These are phyloP conservation scores for Phytophthora vignae DNA, from an alignment of 352 stramenopile genomes.

Conservation along the genomic window DNA sequence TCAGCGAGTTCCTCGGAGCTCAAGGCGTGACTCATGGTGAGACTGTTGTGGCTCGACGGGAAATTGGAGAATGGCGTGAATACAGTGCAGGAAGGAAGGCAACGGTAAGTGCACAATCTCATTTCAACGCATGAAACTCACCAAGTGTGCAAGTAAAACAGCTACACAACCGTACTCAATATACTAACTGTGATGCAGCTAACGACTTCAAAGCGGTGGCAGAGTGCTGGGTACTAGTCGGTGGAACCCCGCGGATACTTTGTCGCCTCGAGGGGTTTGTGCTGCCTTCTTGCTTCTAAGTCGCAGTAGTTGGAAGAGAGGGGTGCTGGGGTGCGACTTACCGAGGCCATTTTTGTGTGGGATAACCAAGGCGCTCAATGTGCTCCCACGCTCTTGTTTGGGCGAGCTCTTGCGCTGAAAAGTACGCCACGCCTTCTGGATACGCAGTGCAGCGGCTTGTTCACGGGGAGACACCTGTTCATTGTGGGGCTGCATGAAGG, in stretches of 20 bases:
- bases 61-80: slow-evolving; percentile 4
- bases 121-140: slow-evolving; percentile 15
- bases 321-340: not conserved
- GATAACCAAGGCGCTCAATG: not conserved
- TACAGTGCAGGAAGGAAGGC: not conserved
- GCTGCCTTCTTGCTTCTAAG: slow-evolving; percentile 1
- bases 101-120: slow-evolving; percentile 12
- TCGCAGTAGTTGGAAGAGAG: slow-evolving; percentile 17
- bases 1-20: slow-evolving; percentile 88
- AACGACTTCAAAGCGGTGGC: slow-evolving; percentile 1
- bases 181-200: slow-evolving; percentile 17
- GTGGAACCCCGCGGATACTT: not conserved
- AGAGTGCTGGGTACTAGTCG: slow-evolving; percentile 16
- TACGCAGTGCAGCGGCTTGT: slow-evolving; percentile 29
- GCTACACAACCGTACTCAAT: slow-evolving; percentile 12
- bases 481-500: not conserved
- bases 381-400: not conserved
- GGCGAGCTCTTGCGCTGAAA: slow-evolving; percentile 9
- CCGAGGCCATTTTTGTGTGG: not conserved
- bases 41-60: not conserved
- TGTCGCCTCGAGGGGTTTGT: not conserved
- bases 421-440: slow-evolving; percentile 41
- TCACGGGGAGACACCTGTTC: slow-evolving; percentile 11
- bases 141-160: slow-evolving; percentile 26
- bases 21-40: slow-evolving; percentile 72